A percentile compares a stretch with the other conserved stretches of the same genome.
Conservation (phyloP, 176 grass and related monocot species). For the Hordeum vulgare region MorexV3_pseudomolecules_assembly NC_058520.1:21307738-21308237, state of each 20-base stretch:
- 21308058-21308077: conserved; percentile 56
- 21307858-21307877: conserved; percentile 20
- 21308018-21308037: conserved; percentile 40
- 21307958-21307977: conserved; percentile 18
- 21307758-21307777: not conserved
- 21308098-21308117: not conserved
- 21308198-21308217: not conserved
- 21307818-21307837: not conserved
- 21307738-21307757: not conserved
- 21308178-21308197: not conserved
- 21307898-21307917: conserved; percentile 43
- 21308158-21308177: conserved; percentile 7
- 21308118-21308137: not conserved
- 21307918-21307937: conserved; percentile 70
- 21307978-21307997: conserved; percentile 22
- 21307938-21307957: conserved; percentile 44
- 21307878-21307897: conserved; percentile 12
- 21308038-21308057: conserved; percentile 43
- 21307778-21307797: not conserved
- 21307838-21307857: conserved; percentile 44
- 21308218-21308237: not conserved
- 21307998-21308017: conserved; percentile 29
- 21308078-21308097: conserved; percentile 44
- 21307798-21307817: not conserved
- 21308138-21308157: conserved; percentile 1